A percentile compares a stretch with the other conserved stretches of the same genome.
phyloP scores from a whole-genome alignment of 2,329 filamentous ascomycete genomes.

The Elsinoe perseae region DNA sequence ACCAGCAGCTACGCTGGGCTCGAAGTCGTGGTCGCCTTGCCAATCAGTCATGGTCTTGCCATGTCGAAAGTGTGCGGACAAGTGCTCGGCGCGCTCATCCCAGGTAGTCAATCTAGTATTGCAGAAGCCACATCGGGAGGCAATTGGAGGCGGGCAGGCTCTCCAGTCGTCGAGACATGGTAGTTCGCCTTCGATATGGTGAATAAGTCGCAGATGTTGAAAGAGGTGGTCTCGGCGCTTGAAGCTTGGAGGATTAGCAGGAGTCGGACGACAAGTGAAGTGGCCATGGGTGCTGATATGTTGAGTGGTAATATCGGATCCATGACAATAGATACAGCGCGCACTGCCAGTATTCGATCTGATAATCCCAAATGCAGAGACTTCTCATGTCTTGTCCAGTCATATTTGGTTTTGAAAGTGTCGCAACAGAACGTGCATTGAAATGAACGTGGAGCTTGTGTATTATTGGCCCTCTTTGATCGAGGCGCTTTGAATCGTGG shows the following conservation, averaged over 20 bases:
- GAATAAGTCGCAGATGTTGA: conserved; percentile 54
- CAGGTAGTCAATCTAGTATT: conserved; percentile 40
- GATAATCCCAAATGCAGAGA: conserved; percentile 58
- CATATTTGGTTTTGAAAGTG: conserved; percentile 50
- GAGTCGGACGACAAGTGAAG: conserved; percentile 58
- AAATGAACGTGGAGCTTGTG: conserved; percentile 39
- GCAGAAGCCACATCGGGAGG: conserved; percentile 50
- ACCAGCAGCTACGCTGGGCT: conserved; percentile 39
- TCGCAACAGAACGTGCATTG: conserved; percentile 54
- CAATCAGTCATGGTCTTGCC: conserved; percentile 47
- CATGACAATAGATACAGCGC: conserved; percentile 54
- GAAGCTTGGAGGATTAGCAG: conserved; percentile 54
- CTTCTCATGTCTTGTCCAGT: conserved; percentile 59
- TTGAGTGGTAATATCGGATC: conserved; percentile 44
- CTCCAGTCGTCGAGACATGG: conserved; percentile 58
- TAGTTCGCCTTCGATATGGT: conserved; percentile 54
- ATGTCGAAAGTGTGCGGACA: conserved; percentile 48
- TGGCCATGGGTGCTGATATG: conserved; percentile 56
- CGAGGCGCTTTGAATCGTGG: neutral
- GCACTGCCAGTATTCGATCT: conserved; percentile 48
- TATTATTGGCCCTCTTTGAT: conserved; percentile 31
- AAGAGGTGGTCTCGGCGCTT: conserved; percentile 56
- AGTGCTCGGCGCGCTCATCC: conserved; percentile 46
- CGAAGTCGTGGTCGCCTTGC: conserved; percentile 48
- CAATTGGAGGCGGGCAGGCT: conserved; percentile 46